These are phyloP conservation scores for Meira miltonrushii DNA, from an alignment of 1,284 basidiomycete species.

Conservation along the genomic window DNA sequence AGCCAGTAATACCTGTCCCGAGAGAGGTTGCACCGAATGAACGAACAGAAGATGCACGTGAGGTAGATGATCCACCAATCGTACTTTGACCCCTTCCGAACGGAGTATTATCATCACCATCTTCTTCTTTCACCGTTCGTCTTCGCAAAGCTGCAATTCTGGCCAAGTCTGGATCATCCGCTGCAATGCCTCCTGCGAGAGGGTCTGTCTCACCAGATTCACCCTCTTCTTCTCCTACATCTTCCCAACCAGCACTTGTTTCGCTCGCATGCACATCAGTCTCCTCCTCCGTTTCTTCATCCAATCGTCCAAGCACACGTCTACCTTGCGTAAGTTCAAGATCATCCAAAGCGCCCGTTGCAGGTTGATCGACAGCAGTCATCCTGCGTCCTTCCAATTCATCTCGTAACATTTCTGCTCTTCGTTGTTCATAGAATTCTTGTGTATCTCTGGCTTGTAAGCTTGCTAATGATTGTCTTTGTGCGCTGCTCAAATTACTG, in stretches of 20 bases:
- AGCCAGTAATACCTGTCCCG: not conserved
- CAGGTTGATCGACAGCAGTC: constrained; percentile 23
- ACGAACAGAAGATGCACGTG: constrained; percentile 4
- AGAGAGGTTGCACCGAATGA: constrained; percentile 1
- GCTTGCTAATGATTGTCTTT: constrained; percentile 25
- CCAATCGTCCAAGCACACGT: constrained; percentile 35
- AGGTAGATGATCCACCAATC: constrained; percentile 4
- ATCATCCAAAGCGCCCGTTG: constrained; percentile 22
- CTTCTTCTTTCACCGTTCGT: constrained; percentile 6
- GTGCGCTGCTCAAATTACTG: constrained; percentile 14
- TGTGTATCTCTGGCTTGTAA: constrained; percentile 25
- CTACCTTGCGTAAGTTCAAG: constrained; percentile 21
- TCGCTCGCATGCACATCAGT: constrained; percentile 24
- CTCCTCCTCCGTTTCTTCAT: constrained; percentile 47
- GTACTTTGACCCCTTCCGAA: not conserved
- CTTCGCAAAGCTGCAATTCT: constrained; percentile 1
- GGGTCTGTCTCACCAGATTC: not conserved
- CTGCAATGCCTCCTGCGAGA: not conserved
- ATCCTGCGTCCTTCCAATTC: constrained; percentile 28
- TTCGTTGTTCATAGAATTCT: constrained; percentile 25
- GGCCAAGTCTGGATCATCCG: constrained; percentile 1
- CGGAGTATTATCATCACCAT: not conserved
- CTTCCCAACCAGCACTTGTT: constrained; percentile 9
- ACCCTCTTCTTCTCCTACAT: constrained; percentile 12
- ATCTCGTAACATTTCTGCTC: constrained; percentile 26